Evolutionary conservation across 2,329 filamentous ascomycete species (phyloP), one percentile per base, ranked within the genome.

Genomic region (Cytospora paraplurivora): DNA sequence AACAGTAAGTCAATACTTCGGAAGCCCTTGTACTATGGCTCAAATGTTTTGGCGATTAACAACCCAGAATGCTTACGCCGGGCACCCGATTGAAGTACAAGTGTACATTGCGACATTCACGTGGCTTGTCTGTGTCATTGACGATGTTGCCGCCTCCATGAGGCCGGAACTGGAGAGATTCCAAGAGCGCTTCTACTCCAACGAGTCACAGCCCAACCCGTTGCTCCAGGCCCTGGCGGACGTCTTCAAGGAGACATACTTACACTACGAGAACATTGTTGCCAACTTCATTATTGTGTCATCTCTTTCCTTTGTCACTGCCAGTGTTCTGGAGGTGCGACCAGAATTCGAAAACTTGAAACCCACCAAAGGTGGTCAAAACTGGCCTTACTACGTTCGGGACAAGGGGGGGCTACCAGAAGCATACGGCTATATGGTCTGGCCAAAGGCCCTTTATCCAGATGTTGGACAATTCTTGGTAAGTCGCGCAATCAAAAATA

Each of bases 211-310:
- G 10, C n/a, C 44, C n/a, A 47, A 47, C 44, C n/a, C 44, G n/a
- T 7, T 47, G n/a, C 44, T 47, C 21, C 44, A 47, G n/a, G 44
- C 44, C n/a, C 44, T 47, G 44, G 44, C 44, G 11, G 44, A 47
- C 21, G 10, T 47, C 8, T 47, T 47, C 10, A 47, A 21, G 44
- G 44, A 47, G 44, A 47, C n/a, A 11, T 47, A 47, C 7, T 2
- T 47, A 12, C 44, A 47, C 44, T 47, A 47, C n/a, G 44, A 47
- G 44, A 47, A 47, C n/a, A 21, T 47, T 47, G 44, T 47, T 47
- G 44, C 44, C 44, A 47, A 47, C 44, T 47, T 47, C 44, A 47
- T 47, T 17, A 21, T 47, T 7, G 44, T 47, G n/a, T 47, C 44
- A 4, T 47, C 44, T 21, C 44, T 47, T 10, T 47, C 44, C 21